Conservation (phyloP, 768 basidiomycete genomes). For the Myochromella boudieri region DNA sequence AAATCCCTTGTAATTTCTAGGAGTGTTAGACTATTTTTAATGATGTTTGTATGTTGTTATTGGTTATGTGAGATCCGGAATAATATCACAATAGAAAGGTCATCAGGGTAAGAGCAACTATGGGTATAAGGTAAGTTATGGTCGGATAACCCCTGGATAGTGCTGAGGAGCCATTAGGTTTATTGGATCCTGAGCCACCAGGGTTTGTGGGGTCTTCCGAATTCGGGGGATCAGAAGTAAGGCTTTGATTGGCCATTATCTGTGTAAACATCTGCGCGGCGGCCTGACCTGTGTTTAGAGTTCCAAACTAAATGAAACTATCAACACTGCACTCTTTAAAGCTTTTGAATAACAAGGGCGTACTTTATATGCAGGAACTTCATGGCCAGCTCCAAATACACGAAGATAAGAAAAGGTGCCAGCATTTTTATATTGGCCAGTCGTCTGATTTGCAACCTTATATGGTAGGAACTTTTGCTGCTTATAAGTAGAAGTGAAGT, state of each 20-base stretch:
- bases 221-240: no score
- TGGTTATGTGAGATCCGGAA: no score
- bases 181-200: no score
- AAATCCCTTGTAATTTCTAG: no score
- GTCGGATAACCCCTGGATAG: no score
- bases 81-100: no score
- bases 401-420: constrained; percentile 57
- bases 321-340: not conserved
- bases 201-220: no score
- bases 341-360: not conserved
- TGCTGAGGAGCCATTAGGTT: no score
- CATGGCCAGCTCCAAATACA: constrained; percentile 47
- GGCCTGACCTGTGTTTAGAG: constrained; percentile 37
- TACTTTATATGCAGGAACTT: constrained; percentile 48
- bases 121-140: no score
- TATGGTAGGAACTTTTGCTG: constrained; percentile 44
- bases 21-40: no score
- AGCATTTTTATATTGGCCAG: constrained; percentile 60
- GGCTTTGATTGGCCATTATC: constrained; percentile 32
- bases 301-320: constrained; percentile 31
- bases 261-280: constrained; percentile 45
- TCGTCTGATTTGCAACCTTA: constrained; percentile 46
- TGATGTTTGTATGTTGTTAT: no score
- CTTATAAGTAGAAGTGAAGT: constrained; percentile 40
- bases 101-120: no score